These are phyloP conservation scores for Xerocomus brunneocitrinus DNA, from an alignment of 768 basidiomycete genomes.

Conservation along the genomic window DNA sequence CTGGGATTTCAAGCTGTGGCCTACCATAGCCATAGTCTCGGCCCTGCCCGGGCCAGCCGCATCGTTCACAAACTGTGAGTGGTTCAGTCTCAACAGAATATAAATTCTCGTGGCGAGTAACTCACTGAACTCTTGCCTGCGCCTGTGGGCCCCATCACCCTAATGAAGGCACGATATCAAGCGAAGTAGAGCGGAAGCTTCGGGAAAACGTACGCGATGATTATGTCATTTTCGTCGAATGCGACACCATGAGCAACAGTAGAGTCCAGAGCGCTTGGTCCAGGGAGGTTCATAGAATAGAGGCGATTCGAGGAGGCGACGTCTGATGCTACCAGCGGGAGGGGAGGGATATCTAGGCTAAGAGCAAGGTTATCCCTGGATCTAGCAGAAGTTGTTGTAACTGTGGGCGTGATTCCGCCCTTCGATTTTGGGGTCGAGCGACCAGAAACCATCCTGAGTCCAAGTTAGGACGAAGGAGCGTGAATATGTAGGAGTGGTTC, in stretches of 20 bases:
- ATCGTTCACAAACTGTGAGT: slow-evolving; percentile 12
- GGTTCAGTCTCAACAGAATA: not conserved
- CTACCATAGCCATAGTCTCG: not conserved
- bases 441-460: not conserved
- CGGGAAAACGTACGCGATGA: slow-evolving; percentile 14
- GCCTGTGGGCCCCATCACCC: slow-evolving; percentile 17
- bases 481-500: not conserved
- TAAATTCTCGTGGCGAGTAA: not conserved
- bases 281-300: not conserved
- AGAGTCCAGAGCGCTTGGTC: not conserved
- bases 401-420: not conserved
- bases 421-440: not conserved
- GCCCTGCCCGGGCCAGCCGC: not conserved
- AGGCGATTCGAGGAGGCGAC: not conserved
- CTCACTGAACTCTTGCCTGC: slow-evolving; percentile 19
- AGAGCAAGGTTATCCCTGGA: not conserved
- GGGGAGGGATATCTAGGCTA: not conserved
- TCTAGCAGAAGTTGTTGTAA: not conserved
- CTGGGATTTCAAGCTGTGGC: slow-evolving; percentile 3
- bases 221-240: slow-evolving; percentile 7
- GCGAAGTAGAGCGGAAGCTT: not conserved
- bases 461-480: not conserved
- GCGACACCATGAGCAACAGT: not conserved
- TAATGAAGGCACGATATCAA: not conserved
- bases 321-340: not conserved